phyloP scores from a whole-genome alignment of 2,329 filamentous ascomycete genomes.

The Talaromyces islandicus region DNA sequence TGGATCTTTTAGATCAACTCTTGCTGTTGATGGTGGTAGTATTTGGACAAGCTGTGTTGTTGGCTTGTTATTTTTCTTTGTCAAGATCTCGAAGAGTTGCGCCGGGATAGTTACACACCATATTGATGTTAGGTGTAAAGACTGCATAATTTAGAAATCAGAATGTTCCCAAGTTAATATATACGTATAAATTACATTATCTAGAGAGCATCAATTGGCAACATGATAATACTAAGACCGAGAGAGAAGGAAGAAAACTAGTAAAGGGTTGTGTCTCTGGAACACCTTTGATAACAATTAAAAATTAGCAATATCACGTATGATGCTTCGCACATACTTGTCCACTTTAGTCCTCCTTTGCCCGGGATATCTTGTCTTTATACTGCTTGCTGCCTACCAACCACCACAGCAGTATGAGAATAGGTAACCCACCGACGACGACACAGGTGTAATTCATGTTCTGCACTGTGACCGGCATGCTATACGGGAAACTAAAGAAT shows the following conservation, averaged over 20 bases:
- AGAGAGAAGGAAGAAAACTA: not conserved
- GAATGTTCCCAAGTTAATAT: not conserved
- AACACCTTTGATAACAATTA: not conserved
- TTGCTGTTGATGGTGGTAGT: too few relatives aligned
- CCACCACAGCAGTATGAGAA: conserved; percentile 39
- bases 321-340: not conserved
- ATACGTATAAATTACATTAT: not conserved
- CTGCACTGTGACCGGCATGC: conserved; percentile 29
- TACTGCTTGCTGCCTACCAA: conserved; percentile 21
- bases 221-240: too few relatives aligned
- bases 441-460: conserved; percentile 50
- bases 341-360: conserved; percentile 32
- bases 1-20: too few relatives aligned
- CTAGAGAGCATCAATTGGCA: too few relatives aligned
- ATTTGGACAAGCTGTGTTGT: too few relatives aligned
- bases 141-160: not conserved
- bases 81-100: too few relatives aligned
- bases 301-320: not conserved
- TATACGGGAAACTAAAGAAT: conserved; percentile 43
- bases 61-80: too few relatives aligned
- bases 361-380: conserved; percentile 18
- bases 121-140: not conserved
- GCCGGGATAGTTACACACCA: too few relatives aligned
- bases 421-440: conserved; percentile 37
- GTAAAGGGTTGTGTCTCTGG: not conserved